Evolutionary conservation across 2,329 filamentous ascomycete genomes (phyloP).

Genomic region (Didymella sp.): DNA sequence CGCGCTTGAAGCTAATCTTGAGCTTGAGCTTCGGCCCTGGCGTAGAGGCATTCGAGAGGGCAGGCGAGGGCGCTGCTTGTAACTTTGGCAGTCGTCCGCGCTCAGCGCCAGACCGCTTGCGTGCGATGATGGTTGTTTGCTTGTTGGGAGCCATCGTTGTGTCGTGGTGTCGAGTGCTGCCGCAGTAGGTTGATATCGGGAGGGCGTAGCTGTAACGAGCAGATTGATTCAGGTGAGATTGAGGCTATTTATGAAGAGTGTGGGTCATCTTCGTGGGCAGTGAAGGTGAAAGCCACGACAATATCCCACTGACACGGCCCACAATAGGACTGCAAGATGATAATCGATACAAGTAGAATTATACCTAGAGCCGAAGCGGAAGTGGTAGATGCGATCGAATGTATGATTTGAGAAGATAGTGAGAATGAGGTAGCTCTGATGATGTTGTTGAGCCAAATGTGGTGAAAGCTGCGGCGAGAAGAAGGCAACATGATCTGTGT

Average conservation of each 20-base stretch:
- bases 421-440: not conserved
- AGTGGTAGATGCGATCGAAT: not conserved
- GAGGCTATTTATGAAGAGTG: not conserved
- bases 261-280: not conserved
- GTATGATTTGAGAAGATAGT: not conserved
- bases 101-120: not conserved
- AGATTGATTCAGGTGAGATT: not conserved
- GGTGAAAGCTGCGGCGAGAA: not conserved
- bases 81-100: not conserved
- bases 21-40: not conserved
- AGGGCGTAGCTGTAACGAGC: not conserved
- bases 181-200: not conserved
- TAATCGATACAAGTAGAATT: not conserved
- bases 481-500: not conserved
- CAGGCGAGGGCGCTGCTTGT: not conserved
- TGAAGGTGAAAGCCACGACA: conserved; percentile 8
- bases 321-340: not conserved
- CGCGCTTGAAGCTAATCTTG: conserved; percentile 3
- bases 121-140: conserved; percentile 7
- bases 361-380: not conserved
- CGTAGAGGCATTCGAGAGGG: not conserved
- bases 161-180: not conserved
- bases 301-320: not conserved
- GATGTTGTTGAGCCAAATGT: not conserved
- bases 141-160: conserved; percentile 4